Conservation (phyloP, 192 early-diverging fungal genomes). For the Coemansia sp. region DNA sequence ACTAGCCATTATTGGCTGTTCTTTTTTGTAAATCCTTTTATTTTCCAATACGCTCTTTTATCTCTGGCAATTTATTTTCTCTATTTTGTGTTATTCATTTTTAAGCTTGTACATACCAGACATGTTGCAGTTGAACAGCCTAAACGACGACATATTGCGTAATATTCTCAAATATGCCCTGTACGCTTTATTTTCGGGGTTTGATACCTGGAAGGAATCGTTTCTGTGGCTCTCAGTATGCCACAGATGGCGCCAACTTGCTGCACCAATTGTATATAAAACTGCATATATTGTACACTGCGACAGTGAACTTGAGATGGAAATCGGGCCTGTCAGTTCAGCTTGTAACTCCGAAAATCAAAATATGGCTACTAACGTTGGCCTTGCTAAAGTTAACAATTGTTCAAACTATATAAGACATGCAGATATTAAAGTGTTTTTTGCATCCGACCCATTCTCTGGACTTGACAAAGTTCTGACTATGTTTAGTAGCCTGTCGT, state of each 20-base stretch:
- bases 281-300: not conserved
- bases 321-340: not conserved
- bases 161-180: not conserved
- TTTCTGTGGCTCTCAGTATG: conserved; percentile 6
- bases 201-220: conserved; percentile 4
- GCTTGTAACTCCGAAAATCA: not conserved
- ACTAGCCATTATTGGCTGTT: not conserved
- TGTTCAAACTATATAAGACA: not conserved
- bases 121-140: not conserved
- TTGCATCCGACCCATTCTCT: not conserved
- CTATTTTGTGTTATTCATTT: not conserved
- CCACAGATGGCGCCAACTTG: conserved; percentile 10
- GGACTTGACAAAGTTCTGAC: not conserved
- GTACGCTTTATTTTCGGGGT: not conserved
- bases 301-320: not conserved
- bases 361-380: not conserved
- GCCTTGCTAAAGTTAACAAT: not conserved
- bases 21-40: not conserved
- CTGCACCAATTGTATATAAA: conserved; percentile 6
- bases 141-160: conserved; percentile 9
- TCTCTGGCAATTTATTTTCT: not conserved
- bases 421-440: conserved; percentile 1
- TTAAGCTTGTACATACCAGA: not conserved
- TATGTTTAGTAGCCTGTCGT: not conserved
- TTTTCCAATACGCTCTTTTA: not conserved